These are phyloP conservation scores for Yamadazyma triangularis DNA, from an alignment of 1,139 yeast genomes.

Conservation along the genomic window DNA sequence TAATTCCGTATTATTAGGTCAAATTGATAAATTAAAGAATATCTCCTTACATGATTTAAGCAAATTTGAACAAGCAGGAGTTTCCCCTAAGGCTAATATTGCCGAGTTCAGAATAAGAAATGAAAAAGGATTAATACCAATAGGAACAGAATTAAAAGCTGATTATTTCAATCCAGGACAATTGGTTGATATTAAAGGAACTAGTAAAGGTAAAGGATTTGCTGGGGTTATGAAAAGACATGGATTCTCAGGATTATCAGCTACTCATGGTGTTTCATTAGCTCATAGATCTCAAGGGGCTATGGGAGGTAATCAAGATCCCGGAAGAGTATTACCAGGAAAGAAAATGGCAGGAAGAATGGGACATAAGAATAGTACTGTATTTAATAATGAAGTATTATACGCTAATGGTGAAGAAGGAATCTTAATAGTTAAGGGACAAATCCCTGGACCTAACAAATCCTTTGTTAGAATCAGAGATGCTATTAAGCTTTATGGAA, in stretches of 20 bases:
- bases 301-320: conserved; percentile 90
- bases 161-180: conserved; percentile 84
- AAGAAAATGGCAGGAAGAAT: conserved; percentile 98
- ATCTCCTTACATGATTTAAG: conserved; percentile 64
- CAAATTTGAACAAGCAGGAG: conserved; percentile 76
- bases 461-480: conserved; percentile 73
- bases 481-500: conserved; percentile 50
- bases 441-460: conserved; percentile 87
- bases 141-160: conserved; percentile 77
- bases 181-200: conserved; percentile 72
- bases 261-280: conserved; percentile 93
- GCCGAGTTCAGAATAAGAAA: conserved; percentile 77
- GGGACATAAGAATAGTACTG: conserved; percentile 77
- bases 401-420: conserved; percentile 81
- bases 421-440: conserved; percentile 79
- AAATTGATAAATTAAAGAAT: conserved; percentile 65
- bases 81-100: conserved; percentile 74
- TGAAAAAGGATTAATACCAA: conserved; percentile 60
- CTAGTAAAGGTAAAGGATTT: conserved; percentile 92
- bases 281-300: conserved; percentile 98
- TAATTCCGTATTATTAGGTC: conserved; percentile 85
- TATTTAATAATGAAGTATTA: conserved; percentile 71
- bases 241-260: conserved; percentile 86
- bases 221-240: conserved; percentile 98
- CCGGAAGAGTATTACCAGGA: conserved; percentile 95